A percentile compares a stretch with the other conserved stretches of the same genome.
These are phyloP conservation scores for Alloascoidea hylecoeti DNA, from an alignment of 805 yeast genomes.

Conservation along the genomic window DNA sequence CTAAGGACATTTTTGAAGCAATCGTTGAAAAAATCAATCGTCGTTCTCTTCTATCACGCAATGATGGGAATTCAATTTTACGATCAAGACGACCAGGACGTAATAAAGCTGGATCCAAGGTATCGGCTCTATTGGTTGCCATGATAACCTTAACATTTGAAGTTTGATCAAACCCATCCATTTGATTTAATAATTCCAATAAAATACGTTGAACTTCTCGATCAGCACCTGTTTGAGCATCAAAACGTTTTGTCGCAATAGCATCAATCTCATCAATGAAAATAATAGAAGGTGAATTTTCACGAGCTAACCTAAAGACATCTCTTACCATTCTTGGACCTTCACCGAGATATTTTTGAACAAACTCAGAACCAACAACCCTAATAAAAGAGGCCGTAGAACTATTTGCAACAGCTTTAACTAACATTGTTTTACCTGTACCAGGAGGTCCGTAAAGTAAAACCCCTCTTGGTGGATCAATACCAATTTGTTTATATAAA, in stretches of 20 bases:
- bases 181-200: slow-evolving; percentile 89
- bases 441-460: slow-evolving; percentile 97
- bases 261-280: slow-evolving; percentile 99
- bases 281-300: slow-evolving; percentile 92
- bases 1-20: slow-evolving; percentile 94
- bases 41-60: slow-evolving; percentile 96
- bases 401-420: slow-evolving; percentile 95
- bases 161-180: slow-evolving; percentile 98
- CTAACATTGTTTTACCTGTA: slow-evolving; percentile 91
- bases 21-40: slow-evolving; percentile 91
- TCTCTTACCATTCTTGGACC: slow-evolving; percentile 99
- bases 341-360: slow-evolving; percentile 95
- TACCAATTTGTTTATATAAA: slow-evolving; percentile 96
- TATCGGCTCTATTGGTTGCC: slow-evolving; percentile 99
- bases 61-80: slow-evolving; percentile 92
- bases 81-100: slow-evolving; percentile 98
- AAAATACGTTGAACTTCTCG: slow-evolving; percentile 97
- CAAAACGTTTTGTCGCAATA: slow-evolving; percentile 96
- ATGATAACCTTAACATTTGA: slow-evolving; percentile 94
- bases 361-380: slow-evolving; percentile 96
- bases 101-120: slow-evolving; percentile 93
- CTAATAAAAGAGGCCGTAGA: slow-evolving; percentile 93
- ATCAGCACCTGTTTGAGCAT: slow-evolving; percentile 99
- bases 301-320: slow-evolving; percentile 93
- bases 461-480: slow-evolving; percentile 97